Conservation (phyloP, 495 filamentous ascomycete genomes). For the Cercophora newfieldiana region DNA sequence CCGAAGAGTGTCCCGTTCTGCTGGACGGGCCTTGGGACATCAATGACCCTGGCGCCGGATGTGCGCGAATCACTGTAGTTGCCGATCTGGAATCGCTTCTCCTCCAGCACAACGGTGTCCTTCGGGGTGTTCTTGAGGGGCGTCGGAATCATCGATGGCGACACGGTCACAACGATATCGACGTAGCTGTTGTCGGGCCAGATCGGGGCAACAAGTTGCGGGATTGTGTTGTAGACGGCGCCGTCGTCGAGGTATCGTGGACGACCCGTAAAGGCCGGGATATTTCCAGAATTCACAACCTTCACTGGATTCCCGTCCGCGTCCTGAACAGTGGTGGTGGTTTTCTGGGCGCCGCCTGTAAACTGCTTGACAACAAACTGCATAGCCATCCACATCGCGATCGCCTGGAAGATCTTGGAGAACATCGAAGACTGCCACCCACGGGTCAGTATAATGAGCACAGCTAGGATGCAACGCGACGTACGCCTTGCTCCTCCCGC, state of each 20-base stretch:
- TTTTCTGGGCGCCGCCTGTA: slow-evolving; percentile 47
- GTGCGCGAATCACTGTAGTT: slow-evolving; percentile 75
- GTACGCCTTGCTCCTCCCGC: slow-evolving; percentile 41
- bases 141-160: slow-evolving; percentile 67
- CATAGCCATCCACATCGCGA: slow-evolving; percentile 47
- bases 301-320: slow-evolving; percentile 48
- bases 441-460: slow-evolving; percentile 12
- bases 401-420: slow-evolving; percentile 40
- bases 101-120: slow-evolving; percentile 66
- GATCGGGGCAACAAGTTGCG: slow-evolving; percentile 78
- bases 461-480: slow-evolving; percentile 22
- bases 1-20: slow-evolving; percentile 92
- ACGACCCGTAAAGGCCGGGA: slow-evolving; percentile 68
- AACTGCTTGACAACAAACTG: slow-evolving; percentile 50
- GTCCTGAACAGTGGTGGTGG: slow-evolving; percentile 47
- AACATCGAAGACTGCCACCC: slow-evolving; percentile 34
- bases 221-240: slow-evolving; percentile 68
- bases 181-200: slow-evolving; percentile 77
- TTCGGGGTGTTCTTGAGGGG: slow-evolving; percentile 60
- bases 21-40: slow-evolving; percentile 77
- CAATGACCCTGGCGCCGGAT: slow-evolving; percentile 70
- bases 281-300: slow-evolving; percentile 45
- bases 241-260: slow-evolving; percentile 58
- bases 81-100: slow-evolving; percentile 78
- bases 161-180: slow-evolving; percentile 84